Conservation (phyloP, 2,329 filamentous ascomycete genomes). For the Aspergillus sp. region DNA sequence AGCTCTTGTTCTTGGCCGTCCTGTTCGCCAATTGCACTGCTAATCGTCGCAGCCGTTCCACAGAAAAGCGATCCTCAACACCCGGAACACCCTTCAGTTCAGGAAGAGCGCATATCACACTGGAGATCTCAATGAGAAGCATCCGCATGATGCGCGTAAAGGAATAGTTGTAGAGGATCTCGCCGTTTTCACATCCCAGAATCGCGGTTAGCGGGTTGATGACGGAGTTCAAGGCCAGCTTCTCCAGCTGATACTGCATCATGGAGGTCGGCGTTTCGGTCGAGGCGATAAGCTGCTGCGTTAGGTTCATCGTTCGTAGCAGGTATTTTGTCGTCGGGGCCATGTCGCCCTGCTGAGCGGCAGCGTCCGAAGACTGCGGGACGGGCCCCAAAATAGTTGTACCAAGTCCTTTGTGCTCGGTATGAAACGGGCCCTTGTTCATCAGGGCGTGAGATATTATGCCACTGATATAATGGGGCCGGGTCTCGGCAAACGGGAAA, state of each 20-base stretch:
- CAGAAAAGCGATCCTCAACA: conserved; percentile 49
- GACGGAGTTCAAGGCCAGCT: conserved; percentile 63
- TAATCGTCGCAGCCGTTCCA: conserved; percentile 53
- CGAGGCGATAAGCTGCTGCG: conserved; percentile 53
- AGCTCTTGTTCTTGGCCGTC: conserved; percentile 51
- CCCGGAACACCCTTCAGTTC: conserved; percentile 58
- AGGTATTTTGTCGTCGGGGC: conserved; percentile 48
- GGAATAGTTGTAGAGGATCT: conserved; percentile 57
- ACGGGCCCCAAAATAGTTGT: conserved; percentile 49
- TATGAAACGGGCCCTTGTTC: conserved; percentile 40
- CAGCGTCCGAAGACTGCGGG: conserved; percentile 16
- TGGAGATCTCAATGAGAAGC: conserved; percentile 63
- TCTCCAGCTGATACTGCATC: conserved; percentile 66
- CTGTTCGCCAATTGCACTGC: conserved; percentile 45
- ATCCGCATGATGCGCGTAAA: conserved; percentile 58
- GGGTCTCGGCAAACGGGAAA: conserved; percentile 55
- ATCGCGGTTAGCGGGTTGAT: conserved; percentile 75
- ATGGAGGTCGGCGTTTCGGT: conserved; percentile 53
- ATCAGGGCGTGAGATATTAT: conserved; percentile 52
- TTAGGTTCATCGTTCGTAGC: conserved; percentile 53
- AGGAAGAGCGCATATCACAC: conserved; percentile 63
- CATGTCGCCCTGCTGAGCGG: conserved; percentile 17
- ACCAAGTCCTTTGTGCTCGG: conserved; percentile 50
- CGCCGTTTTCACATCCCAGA: conserved; percentile 65
- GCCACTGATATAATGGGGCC: conserved; percentile 70